Conservation (phyloP, 352 stramenopile species). For the Phytophthora sp. region DNA sequence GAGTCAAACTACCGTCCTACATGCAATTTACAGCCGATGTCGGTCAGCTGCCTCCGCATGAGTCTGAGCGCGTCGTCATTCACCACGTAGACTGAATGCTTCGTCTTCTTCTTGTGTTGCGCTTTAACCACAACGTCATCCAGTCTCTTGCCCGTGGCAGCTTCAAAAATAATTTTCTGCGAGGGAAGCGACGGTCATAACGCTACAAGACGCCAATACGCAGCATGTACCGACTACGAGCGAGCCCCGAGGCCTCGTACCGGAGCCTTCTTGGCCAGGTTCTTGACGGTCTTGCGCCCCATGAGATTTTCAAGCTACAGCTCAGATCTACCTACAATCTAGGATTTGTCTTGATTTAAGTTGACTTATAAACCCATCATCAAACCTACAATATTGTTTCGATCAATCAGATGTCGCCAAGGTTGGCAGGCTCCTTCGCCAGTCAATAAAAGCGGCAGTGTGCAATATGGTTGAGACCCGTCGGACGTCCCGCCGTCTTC, state of each 20-base stretch:
- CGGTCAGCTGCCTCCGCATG: conserved; percentile 63
- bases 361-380: neutral
- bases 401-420: conserved; percentile 12
- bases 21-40: conserved; percentile 72
- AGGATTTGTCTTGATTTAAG: no score
- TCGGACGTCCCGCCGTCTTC: conserved; percentile 61
- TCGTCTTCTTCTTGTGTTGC: conserved; percentile 51
- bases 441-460: conserved; percentile 32
- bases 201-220: neutral
- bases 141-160: conserved; percentile 29
- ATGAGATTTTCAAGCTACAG: conserved; percentile 17
- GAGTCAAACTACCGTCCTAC: no score
- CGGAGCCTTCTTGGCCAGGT: conserved; percentile 42
- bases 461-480: conserved; percentile 68
- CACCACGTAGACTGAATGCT: conserved; percentile 25
- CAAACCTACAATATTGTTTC: neutral
- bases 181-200: neutral
- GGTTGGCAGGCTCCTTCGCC: neutral
- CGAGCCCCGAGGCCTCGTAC: conserved; percentile 19
- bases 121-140: conserved; percentile 9
- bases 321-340: conserved; percentile 2
- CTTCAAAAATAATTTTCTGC: conserved; percentile 40
- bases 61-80: conserved; percentile 59
- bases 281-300: conserved; percentile 37
- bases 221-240: neutral